phyloP scores from a whole-genome alignment of 2,329 filamentous ascomycete species.

The Apiospora arundinis region DNA sequence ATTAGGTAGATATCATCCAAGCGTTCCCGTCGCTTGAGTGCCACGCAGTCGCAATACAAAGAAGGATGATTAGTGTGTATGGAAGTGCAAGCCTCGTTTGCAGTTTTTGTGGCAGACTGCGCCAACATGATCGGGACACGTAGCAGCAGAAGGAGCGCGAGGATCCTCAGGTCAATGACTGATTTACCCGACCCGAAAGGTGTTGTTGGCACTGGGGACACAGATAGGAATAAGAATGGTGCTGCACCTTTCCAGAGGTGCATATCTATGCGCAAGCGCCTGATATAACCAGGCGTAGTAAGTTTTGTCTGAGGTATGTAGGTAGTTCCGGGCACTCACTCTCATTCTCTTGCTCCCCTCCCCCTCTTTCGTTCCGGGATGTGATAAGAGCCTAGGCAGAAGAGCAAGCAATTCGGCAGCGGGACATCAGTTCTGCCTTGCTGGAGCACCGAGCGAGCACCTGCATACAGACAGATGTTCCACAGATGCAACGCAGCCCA shows the following conservation, averaged over 20 bases:
- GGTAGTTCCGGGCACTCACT: not conserved
- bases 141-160: not conserved
- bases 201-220: not conserved
- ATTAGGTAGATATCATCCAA: not conserved
- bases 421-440: not conserved
- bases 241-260: not conserved
- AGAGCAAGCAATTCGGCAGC: not conserved
- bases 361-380: not conserved
- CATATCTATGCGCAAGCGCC: conserved; percentile 1
- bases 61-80: not conserved
- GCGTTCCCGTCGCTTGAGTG: not conserved
- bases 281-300: not conserved
- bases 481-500: conserved; percentile 8
- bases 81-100: not conserved
- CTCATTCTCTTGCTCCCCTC: not conserved
- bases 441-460: not conserved
- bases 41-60: not conserved
- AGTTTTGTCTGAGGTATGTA: not conserved
- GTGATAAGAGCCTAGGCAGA: conserved; percentile 3
- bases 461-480: not conserved
- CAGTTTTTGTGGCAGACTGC: not conserved
- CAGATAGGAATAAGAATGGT: not conserved
- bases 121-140: not conserved
- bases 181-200: not conserved
- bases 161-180: not conserved